Evolutionary conservation across 768 basidiomycete species (phyloP).

Genomic region (Mycena sanguinolenta): DNA sequence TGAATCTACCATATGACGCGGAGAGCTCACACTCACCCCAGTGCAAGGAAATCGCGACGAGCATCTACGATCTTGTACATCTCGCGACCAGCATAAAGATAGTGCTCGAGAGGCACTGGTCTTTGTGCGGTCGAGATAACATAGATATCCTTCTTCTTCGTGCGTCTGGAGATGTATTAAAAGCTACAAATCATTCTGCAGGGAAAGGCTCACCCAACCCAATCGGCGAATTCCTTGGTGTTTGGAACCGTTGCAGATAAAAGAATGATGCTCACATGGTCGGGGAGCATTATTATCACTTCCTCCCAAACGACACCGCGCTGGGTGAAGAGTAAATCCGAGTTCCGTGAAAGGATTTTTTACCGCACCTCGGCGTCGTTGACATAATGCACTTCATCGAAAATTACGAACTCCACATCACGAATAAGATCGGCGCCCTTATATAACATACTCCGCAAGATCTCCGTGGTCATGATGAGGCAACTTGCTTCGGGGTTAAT

Average conservation of each 20-base stretch:
- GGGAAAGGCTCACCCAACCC: slow-evolving; percentile 87
- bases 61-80: slow-evolving; percentile 94
- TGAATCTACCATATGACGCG: slow-evolving; percentile 22
- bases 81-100: slow-evolving; percentile 94
- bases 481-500: slow-evolving; percentile 99
- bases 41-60: slow-evolving; percentile 75
- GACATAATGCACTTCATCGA: slow-evolving; percentile 99
- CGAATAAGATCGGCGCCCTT: slow-evolving; percentile 98
- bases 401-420: slow-evolving; percentile 99
- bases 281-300: slow-evolving; percentile 99
- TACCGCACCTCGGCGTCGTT: slow-evolving; percentile 93
- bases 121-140: slow-evolving; percentile 97
- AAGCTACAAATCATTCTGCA: slow-evolving; percentile 1
- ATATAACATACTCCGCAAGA: slow-evolving; percentile 97
- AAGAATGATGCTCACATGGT: slow-evolving; percentile 97
- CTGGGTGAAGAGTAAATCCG: slow-evolving; percentile 55
- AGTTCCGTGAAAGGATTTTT: slow-evolving; percentile 5
- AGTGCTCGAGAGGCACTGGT: slow-evolving; percentile 97
- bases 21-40: slow-evolving; percentile 65
- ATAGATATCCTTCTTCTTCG: slow-evolving; percentile 99
- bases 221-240: slow-evolving; percentile 97
- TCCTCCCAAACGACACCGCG: slow-evolving; percentile 99
- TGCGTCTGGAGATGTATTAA: slow-evolving; percentile 71
- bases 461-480: slow-evolving; percentile 98
- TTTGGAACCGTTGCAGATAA: slow-evolving; percentile 98